These are phyloP conservation scores for Irpex rosettiformis DNA, from an alignment of 1,284 basidiomycete genomes.

Conservation along the genomic window DNA sequence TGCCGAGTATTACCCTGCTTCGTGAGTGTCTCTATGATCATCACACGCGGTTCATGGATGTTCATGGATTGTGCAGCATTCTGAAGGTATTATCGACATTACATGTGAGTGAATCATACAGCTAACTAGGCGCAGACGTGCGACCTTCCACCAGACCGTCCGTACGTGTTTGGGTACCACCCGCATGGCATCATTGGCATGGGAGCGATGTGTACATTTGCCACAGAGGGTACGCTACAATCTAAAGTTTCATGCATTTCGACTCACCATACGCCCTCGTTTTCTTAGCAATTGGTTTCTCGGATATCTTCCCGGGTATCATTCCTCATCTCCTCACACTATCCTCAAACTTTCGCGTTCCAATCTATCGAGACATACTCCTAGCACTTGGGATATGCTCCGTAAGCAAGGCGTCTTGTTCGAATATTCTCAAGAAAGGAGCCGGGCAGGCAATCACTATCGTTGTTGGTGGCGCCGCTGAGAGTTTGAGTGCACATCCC, in stretches of 20 bases:
- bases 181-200: slow-evolving; percentile 96
- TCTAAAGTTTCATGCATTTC: slow-evolving; percentile 11
- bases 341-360: slow-evolving; percentile 86
- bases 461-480: slow-evolving; percentile 95
- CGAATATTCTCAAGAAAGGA: slow-evolving; percentile 80
- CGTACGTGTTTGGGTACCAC: slow-evolving; percentile 97
- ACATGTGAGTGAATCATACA: background rate
- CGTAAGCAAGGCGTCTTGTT: slow-evolving; percentile 88
- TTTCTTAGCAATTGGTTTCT: slow-evolving; percentile 86
- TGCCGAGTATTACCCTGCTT: slow-evolving; percentile 90
- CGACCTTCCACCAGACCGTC: slow-evolving; percentile 86
- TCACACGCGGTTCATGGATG: background rate
- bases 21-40: slow-evolving; percentile 48
- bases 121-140: slow-evolving; percentile 51
- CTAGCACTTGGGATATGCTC: slow-evolving; percentile 86
- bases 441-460: slow-evolving; percentile 83
- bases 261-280: slow-evolving; percentile 1
- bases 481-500: slow-evolving; percentile 90
- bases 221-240: slow-evolving; percentile 69
- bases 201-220: slow-evolving; percentile 93
- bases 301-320: slow-evolving; percentile 86
- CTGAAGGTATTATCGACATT: slow-evolving; percentile 44
- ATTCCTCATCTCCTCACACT: slow-evolving; percentile 92
- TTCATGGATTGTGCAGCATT: slow-evolving; percentile 37
- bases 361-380: slow-evolving; percentile 91